Evolutionary conservation across 306 rosid species (phyloP), one percentile per base, ranked within the genome.

Genomic region (Nissolia schottii): DNA sequence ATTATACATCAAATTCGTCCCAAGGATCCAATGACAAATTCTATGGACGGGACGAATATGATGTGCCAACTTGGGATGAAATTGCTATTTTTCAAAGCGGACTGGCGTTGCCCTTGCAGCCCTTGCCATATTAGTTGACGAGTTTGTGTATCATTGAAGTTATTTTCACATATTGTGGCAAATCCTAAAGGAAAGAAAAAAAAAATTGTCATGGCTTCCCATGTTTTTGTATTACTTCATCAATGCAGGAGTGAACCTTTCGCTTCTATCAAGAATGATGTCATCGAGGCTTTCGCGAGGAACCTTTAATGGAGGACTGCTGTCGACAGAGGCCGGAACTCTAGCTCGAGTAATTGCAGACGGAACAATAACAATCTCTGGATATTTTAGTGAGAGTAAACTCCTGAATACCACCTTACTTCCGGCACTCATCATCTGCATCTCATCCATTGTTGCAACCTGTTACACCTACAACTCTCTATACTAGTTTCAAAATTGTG

Each of bases 301-400:
- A 58, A 92, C 98, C 13, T 89, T 51, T 65, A 92, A 92, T 34
- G 96, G 98, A 1, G 98, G 96, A 20, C 64, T 92, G 76, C 85
- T 92, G 37, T 88, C 96, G 7, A 92, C 96, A 1, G 95, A 92
- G 79, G 98, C 98, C 0, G 98, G 98, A 67, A 92, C 98, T 5
- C 70, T 92, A 59, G 98, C 98, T 37, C 85, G 98, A 70, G 98
- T 92, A 25, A 51, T 92, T 60, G 98, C 96, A 24, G 98, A 92
- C 61, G 96, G 87, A 64, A 90, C 91, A 11, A 90, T 90, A 82
- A 92, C 98, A 40, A 55, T 90, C n/a, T 64, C 87, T 0, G 96
- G 96, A 24, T 88, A 85, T 60, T 77, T 83, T 60, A 83, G 88
- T 10, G 85, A 83, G 35, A 85, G 83, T 67, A 83, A 68, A 72